Percentiles rank a stretch among this genome's conserved stretches.
phyloP scores from a whole-genome alignment of 306 rosid genomes.

The Lathyrus aphaca region DNA sequence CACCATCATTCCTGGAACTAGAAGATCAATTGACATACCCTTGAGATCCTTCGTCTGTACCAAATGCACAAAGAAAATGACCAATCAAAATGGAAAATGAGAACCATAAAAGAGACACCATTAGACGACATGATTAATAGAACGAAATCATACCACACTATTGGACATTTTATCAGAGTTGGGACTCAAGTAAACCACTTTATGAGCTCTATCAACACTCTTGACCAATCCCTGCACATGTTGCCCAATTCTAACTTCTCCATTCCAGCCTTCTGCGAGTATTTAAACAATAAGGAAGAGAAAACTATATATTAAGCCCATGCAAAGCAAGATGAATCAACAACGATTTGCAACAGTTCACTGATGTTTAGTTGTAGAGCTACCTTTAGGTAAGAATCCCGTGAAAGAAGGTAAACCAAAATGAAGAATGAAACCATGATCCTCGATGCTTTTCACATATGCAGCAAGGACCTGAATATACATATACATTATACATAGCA shows the following conservation, averaged over 20 bases:
- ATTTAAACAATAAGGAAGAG: slow-evolving; percentile 24
- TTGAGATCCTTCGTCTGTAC: slow-evolving; percentile 82
- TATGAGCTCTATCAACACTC: slow-evolving; percentile 75
- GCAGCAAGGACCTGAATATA: slow-evolving; percentile 75
- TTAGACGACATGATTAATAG: background rate
- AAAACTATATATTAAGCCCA: background rate
- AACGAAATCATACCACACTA: slow-evolving; percentile 63
- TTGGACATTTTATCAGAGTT: slow-evolving; percentile 72
- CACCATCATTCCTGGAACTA: slow-evolving; percentile 94
- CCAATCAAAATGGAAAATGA: slow-evolving; percentile 32
- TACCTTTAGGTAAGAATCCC: slow-evolving; percentile 76
- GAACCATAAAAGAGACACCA: slow-evolving; percentile 4
- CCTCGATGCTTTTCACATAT: slow-evolving; percentile 91
- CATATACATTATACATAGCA: background rate
- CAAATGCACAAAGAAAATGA: slow-evolving; percentile 31
- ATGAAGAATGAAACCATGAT: slow-evolving; percentile 96
- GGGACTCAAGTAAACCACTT: slow-evolving; percentile 74
- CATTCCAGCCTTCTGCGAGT: slow-evolving; percentile 48
- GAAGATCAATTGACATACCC: slow-evolving; percentile 91
- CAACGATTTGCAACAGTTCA: slow-evolving; percentile 16
- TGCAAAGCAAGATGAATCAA: slow-evolving; percentile 31
- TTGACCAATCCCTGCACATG: slow-evolving; percentile 78
- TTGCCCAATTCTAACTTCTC: slow-evolving; percentile 63
- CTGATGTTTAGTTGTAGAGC: slow-evolving; percentile 50
- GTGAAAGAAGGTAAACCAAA: slow-evolving; percentile 81